A percentile compares a stretch with the other conserved stretches of the same genome.
These are phyloP conservation scores for Batrachochytrium dendrobatidis DNA, from an alignment of 371 early-diverging fungal genomes.

Conservation along the genomic window DNA sequence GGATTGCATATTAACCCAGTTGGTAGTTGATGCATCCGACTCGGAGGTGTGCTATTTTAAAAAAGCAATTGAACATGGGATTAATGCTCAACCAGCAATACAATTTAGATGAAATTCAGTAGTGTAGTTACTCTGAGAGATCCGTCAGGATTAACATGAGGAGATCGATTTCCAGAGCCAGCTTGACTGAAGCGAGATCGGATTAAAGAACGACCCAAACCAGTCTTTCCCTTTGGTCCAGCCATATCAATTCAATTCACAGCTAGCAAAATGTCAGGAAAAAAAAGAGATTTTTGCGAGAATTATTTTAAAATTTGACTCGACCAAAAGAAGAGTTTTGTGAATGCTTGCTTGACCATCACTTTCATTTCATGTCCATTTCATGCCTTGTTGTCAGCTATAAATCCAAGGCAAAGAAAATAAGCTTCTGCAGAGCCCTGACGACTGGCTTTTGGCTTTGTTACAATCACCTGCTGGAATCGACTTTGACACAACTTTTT, in stretches of 20 bases:
- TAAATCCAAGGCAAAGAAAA: slow-evolving; percentile 50
- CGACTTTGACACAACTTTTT: slow-evolving; percentile 1
- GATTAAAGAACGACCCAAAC: slow-evolving; percentile 89
- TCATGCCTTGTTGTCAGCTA: too few relatives aligned
- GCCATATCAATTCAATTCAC: too few relatives aligned
- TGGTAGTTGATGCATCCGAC: slow-evolving; percentile 63
- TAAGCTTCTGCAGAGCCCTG: slow-evolving; percentile 71
- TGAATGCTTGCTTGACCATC: too few relatives aligned
- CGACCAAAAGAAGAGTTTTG: too few relatives aligned
- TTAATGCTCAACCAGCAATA: slow-evolving; percentile 1
- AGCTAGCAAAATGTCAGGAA: too few relatives aligned
- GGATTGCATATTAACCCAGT: slow-evolving; percentile 85
- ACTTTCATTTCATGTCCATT: too few relatives aligned
- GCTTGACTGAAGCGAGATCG: slow-evolving; percentile 75
- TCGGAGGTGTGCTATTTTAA: slow-evolving; percentile 76
- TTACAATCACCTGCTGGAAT: slow-evolving; percentile 35
- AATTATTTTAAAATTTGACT: too few relatives aligned
- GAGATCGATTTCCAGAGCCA: slow-evolving; percentile 34
- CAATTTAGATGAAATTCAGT: not conserved
- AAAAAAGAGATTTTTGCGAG: too few relatives aligned
- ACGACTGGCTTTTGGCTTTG: slow-evolving; percentile 65
- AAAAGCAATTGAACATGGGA: not conserved
- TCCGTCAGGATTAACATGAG: slow-evolving; percentile 39
- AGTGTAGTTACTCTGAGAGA: slow-evolving; percentile 22
- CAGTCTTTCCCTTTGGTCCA: slow-evolving; percentile 43